Evolutionary conservation across 495 filamentous ascomycete species (phyloP).

Genomic region (Monascus purpureus): DNA sequence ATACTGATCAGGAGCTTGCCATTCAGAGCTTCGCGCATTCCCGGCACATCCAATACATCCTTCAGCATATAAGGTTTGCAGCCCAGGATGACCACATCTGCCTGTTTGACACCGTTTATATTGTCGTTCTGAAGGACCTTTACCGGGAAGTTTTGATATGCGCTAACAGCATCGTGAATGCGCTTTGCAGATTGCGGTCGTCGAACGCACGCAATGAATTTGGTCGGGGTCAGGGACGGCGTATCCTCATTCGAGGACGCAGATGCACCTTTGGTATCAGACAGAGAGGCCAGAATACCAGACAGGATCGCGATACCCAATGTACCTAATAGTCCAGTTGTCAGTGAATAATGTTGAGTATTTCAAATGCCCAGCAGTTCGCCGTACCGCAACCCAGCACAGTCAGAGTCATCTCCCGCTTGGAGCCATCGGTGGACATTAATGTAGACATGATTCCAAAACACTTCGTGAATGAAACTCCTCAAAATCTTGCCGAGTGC

Average conservation of each 20-base stretch:
- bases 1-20: constrained; percentile 70
- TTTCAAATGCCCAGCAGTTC: too few species aligned
- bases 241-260: constrained; percentile 14
- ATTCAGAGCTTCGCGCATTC: constrained; percentile 52
- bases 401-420: constrained; percentile 45
- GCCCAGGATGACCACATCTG: constrained; percentile 54
- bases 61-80: constrained; percentile 69
- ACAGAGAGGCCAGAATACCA: constrained; percentile 58
- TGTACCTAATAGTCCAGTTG: constrained; percentile 35
- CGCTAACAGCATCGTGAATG: constrained; percentile 43
- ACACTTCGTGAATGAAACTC: not conserved
- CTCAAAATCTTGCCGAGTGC: too few species aligned
- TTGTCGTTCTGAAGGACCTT: constrained; percentile 38
- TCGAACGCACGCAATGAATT: constrained; percentile 66
- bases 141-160: constrained; percentile 18
- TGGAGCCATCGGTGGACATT: not conserved
- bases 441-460: not conserved
- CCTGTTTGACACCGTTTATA: constrained; percentile 37
- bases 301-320: constrained; percentile 77
- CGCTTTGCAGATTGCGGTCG: constrained; percentile 46
- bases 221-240: constrained; percentile 45
- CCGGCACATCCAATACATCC: constrained; percentile 45
- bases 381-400: constrained; percentile 61
- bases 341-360: not conserved
- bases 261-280: constrained; percentile 2